phyloP scores from a whole-genome alignment of 371 early-diverging fungal species.

The Saksenaea vasiformis region DNA sequence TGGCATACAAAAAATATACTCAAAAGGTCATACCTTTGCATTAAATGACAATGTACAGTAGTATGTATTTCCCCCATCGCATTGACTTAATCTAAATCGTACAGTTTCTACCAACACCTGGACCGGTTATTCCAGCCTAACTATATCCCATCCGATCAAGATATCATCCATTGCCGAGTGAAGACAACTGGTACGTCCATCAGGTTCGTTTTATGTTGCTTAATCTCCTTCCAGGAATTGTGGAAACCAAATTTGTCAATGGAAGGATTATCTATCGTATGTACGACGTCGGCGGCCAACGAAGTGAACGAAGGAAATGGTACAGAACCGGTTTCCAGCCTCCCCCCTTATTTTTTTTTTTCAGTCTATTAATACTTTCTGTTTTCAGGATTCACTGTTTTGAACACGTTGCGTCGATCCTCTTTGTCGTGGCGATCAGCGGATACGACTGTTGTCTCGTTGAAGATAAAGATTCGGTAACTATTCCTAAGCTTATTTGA shows the following conservation, averaged over 20 bases:
- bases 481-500: background rate
- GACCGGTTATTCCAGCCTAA: conserved; percentile 73
- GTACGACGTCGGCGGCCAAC: conserved; percentile 97
- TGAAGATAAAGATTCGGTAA: conserved; percentile 91
- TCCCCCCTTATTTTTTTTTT: background rate
- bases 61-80: conserved; percentile 41
- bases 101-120: conserved; percentile 82
- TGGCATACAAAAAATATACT: conserved; percentile 71
- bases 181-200: conserved; percentile 23
- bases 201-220: background rate
- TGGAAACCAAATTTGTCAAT: conserved; percentile 83
- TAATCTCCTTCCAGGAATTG: conserved; percentile 59
- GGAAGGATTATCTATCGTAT: conserved; percentile 80
- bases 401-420: conserved; percentile 91
- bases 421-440: conserved; percentile 90
- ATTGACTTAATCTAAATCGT: conserved; percentile 3
- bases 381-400: conserved; percentile 81
- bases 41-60: conserved; percentile 81
- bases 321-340: conserved; percentile 7
- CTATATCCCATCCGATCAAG: conserved; percentile 89
- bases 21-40: conserved; percentile 74
- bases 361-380: background rate
- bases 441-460: conserved; percentile 94
- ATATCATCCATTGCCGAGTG: conserved; percentile 75
- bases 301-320: conserved; percentile 92